Conservation (phyloP, 2,329 filamentous ascomycete species). For the Pseudocercospora musae region DNA sequence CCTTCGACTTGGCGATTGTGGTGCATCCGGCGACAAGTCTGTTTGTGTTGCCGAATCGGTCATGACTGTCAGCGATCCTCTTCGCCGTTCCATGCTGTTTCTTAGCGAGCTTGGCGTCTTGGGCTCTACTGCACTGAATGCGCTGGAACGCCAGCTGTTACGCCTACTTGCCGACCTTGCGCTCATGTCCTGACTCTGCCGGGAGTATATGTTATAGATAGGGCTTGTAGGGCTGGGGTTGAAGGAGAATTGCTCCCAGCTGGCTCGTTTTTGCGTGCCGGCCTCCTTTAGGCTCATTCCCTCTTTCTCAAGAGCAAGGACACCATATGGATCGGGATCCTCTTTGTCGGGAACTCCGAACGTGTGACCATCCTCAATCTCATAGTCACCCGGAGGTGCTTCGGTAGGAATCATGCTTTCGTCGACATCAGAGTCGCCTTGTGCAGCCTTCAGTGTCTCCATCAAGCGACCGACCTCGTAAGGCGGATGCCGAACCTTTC, state of each 20-base stretch:
- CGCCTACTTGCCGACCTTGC: conserved; percentile 47
- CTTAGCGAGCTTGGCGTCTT: conserved; percentile 33
- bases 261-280: conserved; percentile 69
- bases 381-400: conserved; percentile 73
- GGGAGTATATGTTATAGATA: conserved; percentile 55
- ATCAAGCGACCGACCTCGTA: conserved; percentile 60
- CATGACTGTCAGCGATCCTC: conserved; percentile 22
- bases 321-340: conserved; percentile 89
- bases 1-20: conserved; percentile 19
- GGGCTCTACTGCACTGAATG: conserved; percentile 20
- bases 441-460: conserved; percentile 82
- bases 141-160: conserved; percentile 59
- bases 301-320: conserved; percentile 84
- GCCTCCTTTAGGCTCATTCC: conserved; percentile 88
- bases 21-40: conserved; percentile 18
- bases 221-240: conserved; percentile 74
- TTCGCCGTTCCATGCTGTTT: conserved; percentile 27
- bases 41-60: conserved; percentile 34
- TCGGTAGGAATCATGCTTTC: conserved; percentile 62
- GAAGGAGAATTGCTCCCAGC: conserved; percentile 79
- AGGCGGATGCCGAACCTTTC: conserved; percentile 58
- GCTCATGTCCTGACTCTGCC: conserved; percentile 57
- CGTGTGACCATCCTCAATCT: conserved; percentile 50
- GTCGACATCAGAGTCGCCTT: conserved; percentile 77
- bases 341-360: conserved; percentile 78